A percentile compares a stretch with the other conserved stretches of the same genome.
phyloP scores from a whole-genome alignment of 352 stramenopile genomes.

The Globisporangium megalacanthum region DNA sequence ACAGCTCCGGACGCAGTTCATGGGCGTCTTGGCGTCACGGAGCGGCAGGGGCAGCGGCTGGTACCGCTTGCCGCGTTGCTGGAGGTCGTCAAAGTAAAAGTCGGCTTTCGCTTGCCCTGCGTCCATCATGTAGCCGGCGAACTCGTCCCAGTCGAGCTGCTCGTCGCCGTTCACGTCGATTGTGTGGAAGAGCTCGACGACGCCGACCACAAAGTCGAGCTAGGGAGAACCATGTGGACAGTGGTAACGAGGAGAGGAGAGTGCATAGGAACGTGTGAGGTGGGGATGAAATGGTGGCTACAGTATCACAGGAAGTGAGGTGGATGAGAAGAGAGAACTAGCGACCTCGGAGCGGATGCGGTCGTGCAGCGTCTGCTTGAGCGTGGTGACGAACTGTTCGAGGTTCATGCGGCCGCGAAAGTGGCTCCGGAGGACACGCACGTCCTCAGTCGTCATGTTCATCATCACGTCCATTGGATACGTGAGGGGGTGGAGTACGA shows the following conservation, averaged over 20 bases:
- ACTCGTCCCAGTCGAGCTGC: conserved; percentile 88
- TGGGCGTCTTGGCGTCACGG: conserved; percentile 19
- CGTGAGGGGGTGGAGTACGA: too few species aligned
- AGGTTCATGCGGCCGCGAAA: conserved; percentile 47
- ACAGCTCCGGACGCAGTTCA: conserved; percentile 35
- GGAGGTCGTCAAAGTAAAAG: conserved; percentile 33
- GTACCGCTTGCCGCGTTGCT: conserved; percentile 10
- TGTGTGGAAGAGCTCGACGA: conserved; percentile 86
- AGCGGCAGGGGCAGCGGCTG: conserved; percentile 4
- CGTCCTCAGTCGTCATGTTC: conserved; percentile 78
- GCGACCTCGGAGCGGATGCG: conserved; percentile 46
- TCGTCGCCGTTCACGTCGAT: conserved; percentile 89
- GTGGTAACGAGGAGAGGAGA: not conserved
- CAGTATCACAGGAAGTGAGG: too few species aligned
- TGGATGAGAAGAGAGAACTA: too few species aligned
- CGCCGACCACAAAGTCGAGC: conserved; percentile 77
- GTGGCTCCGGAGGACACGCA: conserved; percentile 46
- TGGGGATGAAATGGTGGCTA: too few species aligned
- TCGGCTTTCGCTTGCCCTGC: conserved; percentile 52
- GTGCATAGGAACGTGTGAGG: too few species aligned
- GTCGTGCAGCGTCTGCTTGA: conserved; percentile 64
- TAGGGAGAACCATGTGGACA: conserved; percentile 8
- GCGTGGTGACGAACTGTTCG: conserved; percentile 63
- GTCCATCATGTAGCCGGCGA: conserved; percentile 84
- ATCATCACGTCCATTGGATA: conserved; percentile 87